Conservation (phyloP, 768 basidiomycete genomes). For the Thelephora ganbajun region DNA sequence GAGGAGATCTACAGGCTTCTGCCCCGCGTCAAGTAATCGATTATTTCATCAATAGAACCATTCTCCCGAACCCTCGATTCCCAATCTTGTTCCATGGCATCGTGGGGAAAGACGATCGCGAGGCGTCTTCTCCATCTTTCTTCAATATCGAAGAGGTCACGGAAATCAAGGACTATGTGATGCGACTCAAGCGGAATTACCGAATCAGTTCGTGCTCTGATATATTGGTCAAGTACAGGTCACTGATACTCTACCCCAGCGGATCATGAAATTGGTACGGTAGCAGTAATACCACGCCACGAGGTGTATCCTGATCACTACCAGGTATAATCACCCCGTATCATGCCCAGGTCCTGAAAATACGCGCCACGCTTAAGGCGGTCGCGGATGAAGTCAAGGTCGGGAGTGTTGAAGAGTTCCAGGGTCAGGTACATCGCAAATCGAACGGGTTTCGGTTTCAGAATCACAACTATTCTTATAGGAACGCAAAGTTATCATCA, state of each 20-base stretch:
- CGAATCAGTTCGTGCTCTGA: constrained; percentile 25
- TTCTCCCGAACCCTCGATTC: constrained; percentile 30
- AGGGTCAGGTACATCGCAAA: constrained; percentile 33
- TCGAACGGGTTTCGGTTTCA: neutral
- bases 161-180: constrained; percentile 35
- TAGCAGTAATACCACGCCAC: neutral
- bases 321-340: constrained; percentile 55
- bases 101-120: constrained; percentile 48
- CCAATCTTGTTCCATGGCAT: constrained; percentile 52
- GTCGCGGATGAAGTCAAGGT: constrained; percentile 31
- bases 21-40: constrained; percentile 22
- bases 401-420: constrained; percentile 55
- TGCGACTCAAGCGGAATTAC: constrained; percentile 15
- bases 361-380: constrained; percentile 23
- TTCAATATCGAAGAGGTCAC: constrained; percentile 52
- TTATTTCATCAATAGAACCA: constrained; percentile 13
- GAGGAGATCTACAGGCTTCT: constrained; percentile 32
- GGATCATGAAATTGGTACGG: neutral
- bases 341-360: constrained; percentile 40
- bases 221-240: neutral
- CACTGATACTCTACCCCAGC: neutral
- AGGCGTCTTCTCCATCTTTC: constrained; percentile 54
- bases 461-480: constrained; percentile 4
- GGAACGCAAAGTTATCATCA: constrained; percentile 26
- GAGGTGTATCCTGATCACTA: constrained; percentile 27